Evolutionary conservation across 2,329 filamentous ascomycete genomes (phyloP).

Genomic region (Sporothrix protearum): DNA sequence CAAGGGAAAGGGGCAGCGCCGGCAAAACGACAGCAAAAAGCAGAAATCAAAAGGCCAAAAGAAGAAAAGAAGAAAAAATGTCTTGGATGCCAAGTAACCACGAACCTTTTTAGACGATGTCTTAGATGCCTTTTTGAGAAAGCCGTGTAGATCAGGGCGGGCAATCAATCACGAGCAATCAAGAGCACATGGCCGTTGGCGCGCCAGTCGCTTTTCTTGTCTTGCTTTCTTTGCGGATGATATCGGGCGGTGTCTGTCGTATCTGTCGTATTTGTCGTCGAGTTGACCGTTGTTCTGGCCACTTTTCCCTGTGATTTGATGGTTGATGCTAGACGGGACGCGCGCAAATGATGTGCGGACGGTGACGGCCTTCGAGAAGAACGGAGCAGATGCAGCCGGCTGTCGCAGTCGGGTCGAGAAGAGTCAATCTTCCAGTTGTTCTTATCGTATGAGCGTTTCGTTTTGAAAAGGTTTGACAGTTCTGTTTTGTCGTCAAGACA

Average conservation of each 20-base stretch:
- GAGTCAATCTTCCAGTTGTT: background rate
- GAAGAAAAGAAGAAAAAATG: conserved; percentile 1
- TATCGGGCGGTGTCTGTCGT: no score
- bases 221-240: background rate
- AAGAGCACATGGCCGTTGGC: background rate
- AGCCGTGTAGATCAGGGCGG: conserved; percentile 20
- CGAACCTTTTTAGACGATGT: conserved; percentile 18
- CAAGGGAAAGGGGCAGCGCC: conserved; percentile 9
- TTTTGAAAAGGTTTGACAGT: background rate
- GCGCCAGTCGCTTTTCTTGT: background rate
- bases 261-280: background rate
- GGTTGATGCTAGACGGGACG: background rate
- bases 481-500: conserved; percentile 11
- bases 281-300: background rate
- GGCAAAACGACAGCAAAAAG: background rate
- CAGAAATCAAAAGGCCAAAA: background rate
- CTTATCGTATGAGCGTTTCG: background rate
- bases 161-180: conserved; percentile 20
- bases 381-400: background rate
- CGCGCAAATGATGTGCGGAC: conserved; percentile 11
- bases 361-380: background rate
- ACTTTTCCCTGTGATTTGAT: background rate
- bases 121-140: background rate
- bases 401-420: conserved; percentile 6
- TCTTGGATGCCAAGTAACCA: conserved; percentile 2